phyloP scores from a whole-genome alignment of 306 rosid genomes.

The Crotalaria pallida region DNA sequence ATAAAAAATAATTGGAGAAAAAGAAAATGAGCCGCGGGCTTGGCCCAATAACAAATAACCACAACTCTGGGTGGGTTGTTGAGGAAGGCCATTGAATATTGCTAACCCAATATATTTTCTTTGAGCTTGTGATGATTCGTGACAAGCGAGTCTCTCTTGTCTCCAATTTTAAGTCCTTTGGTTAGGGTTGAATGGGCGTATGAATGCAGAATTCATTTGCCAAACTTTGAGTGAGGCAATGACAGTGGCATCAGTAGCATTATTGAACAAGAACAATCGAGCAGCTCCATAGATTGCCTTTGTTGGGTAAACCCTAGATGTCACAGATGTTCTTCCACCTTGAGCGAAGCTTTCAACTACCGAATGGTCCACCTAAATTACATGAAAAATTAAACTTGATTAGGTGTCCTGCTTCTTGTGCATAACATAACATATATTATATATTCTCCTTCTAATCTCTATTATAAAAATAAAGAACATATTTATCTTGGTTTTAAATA shows the following conservation, averaged over 20 bases:
- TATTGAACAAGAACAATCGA: slow-evolving; percentile 65
- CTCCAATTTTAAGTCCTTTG: not conserved
- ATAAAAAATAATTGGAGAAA: not conserved
- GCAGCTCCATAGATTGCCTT: slow-evolving; percentile 76
- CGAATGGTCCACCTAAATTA: slow-evolving; percentile 71
- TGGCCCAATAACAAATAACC: not conserved
- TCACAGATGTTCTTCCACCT: slow-evolving; percentile 72
- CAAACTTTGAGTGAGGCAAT: slow-evolving; percentile 63
- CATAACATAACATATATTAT: not conserved
- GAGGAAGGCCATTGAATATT: not conserved
- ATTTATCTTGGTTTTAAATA: too few relatives aligned
- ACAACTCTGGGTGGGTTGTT: not conserved
- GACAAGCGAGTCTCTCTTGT: too few relatives aligned
- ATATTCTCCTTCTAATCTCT: too few relatives aligned
- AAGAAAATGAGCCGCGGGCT: not conserved
- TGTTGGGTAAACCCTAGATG: slow-evolving; percentile 77
- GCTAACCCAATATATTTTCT: not conserved
- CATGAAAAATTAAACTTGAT: not conserved
- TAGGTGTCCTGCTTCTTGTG: not conserved
- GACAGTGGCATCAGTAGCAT: slow-evolving; percentile 50
- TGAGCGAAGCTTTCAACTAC: slow-evolving; percentile 77
- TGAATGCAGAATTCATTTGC: slow-evolving; percentile 90
- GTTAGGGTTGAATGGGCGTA: slow-evolving; percentile 46
- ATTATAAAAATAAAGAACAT: too few relatives aligned
- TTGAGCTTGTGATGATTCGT: not conserved